Base-by-base conservation (phyloP, 495 filamentous ascomycete genomes). In the Durotheca rogersii region DNA sequence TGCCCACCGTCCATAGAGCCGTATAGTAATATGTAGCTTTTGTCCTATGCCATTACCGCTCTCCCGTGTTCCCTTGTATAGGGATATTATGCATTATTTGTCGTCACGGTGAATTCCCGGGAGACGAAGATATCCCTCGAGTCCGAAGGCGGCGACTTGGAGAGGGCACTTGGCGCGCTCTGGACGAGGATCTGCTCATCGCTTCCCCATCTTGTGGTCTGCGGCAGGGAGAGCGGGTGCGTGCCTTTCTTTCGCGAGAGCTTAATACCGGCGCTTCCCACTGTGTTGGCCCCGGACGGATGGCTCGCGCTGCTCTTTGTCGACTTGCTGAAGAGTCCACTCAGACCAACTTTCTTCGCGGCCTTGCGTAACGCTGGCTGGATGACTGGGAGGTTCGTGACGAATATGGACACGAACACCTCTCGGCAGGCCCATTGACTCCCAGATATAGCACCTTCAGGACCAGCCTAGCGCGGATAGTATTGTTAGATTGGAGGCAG, bases 321-420 rank as follows among this genome's bases (percentile, higher is more conserved):
- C 18, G 77, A 44, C 1, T 44, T 48, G 16, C 58, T 58, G 23
- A 69, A 46, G n/a, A 75, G 49, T 1, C 65, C 67, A 9, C 45
- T 51, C 16, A 70, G 61, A 59, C 67, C 43, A 14, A 56, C 15
- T 15, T 50, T 56, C 29, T 20, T 6, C 11, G 36, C 44, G n/a
- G 23, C 70, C 15, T 58, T 49, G 11, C 67, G 62, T 34, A 78
- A 34, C 0, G 79, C 56, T 10, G 77, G 75, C 53, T 76, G 72
- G 4, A 79, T 52, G 67, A 80, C 75, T 6, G 79, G 79, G 0
- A 79, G 60, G 47, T 81, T 81, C 36, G 74, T 75, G 2, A 74
- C 78, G 21, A 79, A 57, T 0, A 79, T 68, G 16, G 77, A 71
- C 12, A 79, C 76, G 49, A 81, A 80, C 3, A 74, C 74, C 52